Evolutionary conservation across 345 rosid genomes (phyloP), one percentile per base, ranked within the genome.

Genomic region (Lepidium sativum): DNA sequence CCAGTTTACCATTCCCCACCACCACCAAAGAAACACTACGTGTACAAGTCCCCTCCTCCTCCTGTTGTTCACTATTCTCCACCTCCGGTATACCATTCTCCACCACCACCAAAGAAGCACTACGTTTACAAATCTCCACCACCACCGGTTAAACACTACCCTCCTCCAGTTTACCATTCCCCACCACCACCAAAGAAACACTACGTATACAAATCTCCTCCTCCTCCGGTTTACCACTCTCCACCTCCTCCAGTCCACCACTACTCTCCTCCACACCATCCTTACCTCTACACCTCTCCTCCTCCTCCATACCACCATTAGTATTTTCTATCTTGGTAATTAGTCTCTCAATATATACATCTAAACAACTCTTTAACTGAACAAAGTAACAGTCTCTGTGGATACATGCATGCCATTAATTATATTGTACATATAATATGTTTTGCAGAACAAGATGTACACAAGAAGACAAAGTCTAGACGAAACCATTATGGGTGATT

Each of bases 231-330:
- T n/a, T 40, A 59, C 63, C 34, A 59, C 12, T 59, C 63, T 11
- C 50, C 63, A 38, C 71, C 70, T 57, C 72, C 72, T 68, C 72
- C 72, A 25, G 71, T 67, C 12, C 63, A 67, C 49, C 71, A 67
- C 54, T 70, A 62, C 75, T 63, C 75, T 54, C 70, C 75, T 13
- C 75, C 75, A 32, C 65, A 48, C 59, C 75, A 71, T 32, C 75
- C 64, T 32, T 71, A 71, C 75, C 42, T 71, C 69, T 71, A 71
- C 70, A 47, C 4, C 7, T 71, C 75, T 23, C 75, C 75, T 32
- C 75, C 75, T 56, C 75, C 75, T 64, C 75, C 75, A 40, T 64
- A 71, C 70, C 75, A 65, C 70, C 49, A 71, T 57, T 71, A 71
- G 70, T 21, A 56, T 21, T 40, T 63, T 56, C 60, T 31, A 35